These are phyloP conservation scores for Penicillium brasilianum DNA, from an alignment of 2,329 filamentous ascomycete species.

Conservation along the genomic window DNA sequence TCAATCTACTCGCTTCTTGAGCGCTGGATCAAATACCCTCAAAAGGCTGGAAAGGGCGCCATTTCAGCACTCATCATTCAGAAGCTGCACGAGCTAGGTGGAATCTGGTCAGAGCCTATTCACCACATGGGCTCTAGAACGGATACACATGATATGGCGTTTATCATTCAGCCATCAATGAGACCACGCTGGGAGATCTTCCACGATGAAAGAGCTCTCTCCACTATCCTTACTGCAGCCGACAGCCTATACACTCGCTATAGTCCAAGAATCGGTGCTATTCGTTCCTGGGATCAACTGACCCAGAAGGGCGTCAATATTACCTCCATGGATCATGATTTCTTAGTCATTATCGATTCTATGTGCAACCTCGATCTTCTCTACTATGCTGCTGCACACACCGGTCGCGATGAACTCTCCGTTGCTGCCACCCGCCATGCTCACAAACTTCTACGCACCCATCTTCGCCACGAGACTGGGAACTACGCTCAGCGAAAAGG, in stretches of 20 bases:
- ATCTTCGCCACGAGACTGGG: conserved; percentile 37
- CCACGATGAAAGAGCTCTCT: conserved; percentile 16
- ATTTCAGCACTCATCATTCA: not conserved
- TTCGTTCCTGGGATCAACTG: conserved; percentile 40
- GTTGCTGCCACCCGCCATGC: conserved; percentile 48
- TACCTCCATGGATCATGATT: conserved; percentile 43
- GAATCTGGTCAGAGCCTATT: conserved; percentile 23
- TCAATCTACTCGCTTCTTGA: conserved; percentile 24
- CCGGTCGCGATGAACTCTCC: conserved; percentile 30
- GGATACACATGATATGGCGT: conserved; percentile 61
- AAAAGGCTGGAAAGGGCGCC: not conserved
- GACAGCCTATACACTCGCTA: conserved; percentile 41
- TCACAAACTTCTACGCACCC: conserved; percentile 41
- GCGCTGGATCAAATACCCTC: conserved; percentile 18
- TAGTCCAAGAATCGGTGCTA: conserved; percentile 45
- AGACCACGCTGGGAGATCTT: conserved; percentile 56
- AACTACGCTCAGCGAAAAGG: not conserved
- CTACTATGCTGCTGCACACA: conserved; percentile 43
- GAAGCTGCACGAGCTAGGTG: conserved; percentile 17
- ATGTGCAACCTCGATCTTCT: conserved; percentile 50
- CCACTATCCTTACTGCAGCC: conserved; percentile 22
- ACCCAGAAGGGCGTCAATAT: conserved; percentile 27
- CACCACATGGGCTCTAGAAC: conserved; percentile 42
- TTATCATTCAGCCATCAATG: conserved; percentile 57
- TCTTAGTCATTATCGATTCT: conserved; percentile 52